A percentile compares a stretch with the other conserved stretches of the same genome.
phyloP scores from a whole-genome alignment of 139 green algal species.

The Tetraselmis striata region DNA sequence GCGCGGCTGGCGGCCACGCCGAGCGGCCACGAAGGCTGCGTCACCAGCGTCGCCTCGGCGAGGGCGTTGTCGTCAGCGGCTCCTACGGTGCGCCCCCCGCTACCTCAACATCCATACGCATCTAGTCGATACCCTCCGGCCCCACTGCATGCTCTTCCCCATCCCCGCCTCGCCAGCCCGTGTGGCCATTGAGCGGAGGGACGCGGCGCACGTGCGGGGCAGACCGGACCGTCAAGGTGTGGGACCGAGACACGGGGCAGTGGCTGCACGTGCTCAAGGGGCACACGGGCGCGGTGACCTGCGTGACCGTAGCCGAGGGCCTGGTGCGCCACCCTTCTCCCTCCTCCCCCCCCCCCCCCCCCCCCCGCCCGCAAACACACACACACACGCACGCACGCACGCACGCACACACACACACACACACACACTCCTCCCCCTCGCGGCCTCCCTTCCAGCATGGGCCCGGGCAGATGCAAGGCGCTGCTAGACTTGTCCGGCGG shows the following conservation, averaged over 20 bases:
- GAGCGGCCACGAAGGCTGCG: background rate
- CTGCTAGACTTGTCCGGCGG: no score
- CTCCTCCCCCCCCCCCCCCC: background rate
- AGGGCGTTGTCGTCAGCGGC: background rate
- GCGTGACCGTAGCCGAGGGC: background rate
- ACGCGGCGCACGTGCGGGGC: no score
- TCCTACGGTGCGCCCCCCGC: background rate
- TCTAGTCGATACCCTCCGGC: no score
- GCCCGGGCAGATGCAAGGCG: no score
- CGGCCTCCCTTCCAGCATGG: no score
- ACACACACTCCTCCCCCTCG: background rate
- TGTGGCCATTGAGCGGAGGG: no score
- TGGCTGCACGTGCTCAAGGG: conserved; percentile 38
- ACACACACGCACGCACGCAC: background rate
- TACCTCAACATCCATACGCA: no score
- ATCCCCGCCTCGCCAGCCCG: no score
- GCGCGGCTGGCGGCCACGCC: background rate
- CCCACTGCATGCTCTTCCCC: no score
- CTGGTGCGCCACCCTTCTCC: background rate
- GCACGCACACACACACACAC: background rate
- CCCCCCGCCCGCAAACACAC: background rate
- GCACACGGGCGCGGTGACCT: conserved; percentile 13
- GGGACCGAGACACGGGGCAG: conserved; percentile 31
- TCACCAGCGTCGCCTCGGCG: background rate
- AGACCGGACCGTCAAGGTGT: conserved; percentile 19